Evolutionary conservation across 495 filamentous ascomycete species (phyloP).

Genomic region (Saxophila tyrrhenica): DNA sequence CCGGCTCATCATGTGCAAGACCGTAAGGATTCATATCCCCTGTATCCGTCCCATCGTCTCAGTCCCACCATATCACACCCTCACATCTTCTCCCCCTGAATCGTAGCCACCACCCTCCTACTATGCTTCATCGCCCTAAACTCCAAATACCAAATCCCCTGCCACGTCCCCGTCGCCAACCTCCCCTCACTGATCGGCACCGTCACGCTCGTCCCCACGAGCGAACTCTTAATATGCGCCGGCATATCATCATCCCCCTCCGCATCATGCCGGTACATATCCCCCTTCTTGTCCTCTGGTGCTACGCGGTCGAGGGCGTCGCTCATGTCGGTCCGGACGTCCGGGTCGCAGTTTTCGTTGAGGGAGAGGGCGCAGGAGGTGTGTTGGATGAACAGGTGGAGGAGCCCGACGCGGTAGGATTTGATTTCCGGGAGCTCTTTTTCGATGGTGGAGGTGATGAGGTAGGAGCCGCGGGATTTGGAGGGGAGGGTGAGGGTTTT

Average conservation of each 20-base stretch:
- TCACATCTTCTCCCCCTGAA: conserved; percentile 72
- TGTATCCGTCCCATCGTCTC: no score
- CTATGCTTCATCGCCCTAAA: conserved; percentile 68
- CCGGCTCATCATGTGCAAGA: no score
- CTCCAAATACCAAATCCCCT: conserved; percentile 91
- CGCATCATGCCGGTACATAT: conserved; percentile 74
- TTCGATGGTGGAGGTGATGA: conserved; percentile 66
- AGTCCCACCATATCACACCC: background rate
- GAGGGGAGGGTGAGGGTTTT: conserved; percentile 67
- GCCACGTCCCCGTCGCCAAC: conserved; percentile 61
- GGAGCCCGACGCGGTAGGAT: conserved; percentile 70
- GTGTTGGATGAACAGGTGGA: conserved; percentile 86
- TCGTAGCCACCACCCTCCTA: conserved; percentile 78
- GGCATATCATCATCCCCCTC: conserved; percentile 92
- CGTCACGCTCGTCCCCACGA: conserved; percentile 78
- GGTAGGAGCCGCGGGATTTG: conserved; percentile 70
- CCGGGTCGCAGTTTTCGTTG: conserved; percentile 89
- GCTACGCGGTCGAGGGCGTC: conserved; percentile 86
- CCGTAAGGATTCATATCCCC: no score
- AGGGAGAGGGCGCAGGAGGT: conserved; percentile 74
- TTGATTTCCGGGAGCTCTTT: conserved; percentile 61
- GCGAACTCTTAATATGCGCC: conserved; percentile 85
- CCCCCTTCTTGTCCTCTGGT: conserved; percentile 57
- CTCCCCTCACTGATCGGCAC: conserved; percentile 82
- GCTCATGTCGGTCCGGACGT: conserved; percentile 76